Conservation (phyloP, 805 yeast genomes). For the Sugiyamaella floridensis region DNA sequence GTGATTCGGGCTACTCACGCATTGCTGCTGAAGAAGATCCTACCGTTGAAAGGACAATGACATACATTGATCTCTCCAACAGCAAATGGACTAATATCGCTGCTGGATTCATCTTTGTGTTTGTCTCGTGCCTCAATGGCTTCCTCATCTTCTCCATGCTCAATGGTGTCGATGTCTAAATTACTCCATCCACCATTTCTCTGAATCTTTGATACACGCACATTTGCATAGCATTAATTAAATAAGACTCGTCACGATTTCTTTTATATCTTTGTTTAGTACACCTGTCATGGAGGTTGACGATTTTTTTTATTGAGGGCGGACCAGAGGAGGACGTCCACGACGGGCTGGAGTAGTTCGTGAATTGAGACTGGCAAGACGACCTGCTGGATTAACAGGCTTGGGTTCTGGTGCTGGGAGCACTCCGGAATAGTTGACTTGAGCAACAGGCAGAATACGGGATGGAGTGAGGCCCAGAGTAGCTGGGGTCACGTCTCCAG, state of each 20-base stretch:
- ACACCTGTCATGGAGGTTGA: not conserved
- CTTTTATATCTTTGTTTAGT: no score
- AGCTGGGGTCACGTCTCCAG: slow-evolving; percentile 29
- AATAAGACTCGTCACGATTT: not conserved
- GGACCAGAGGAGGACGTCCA: not conserved
- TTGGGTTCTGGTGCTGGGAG: slow-evolving; percentile 45
- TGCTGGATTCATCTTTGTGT: slow-evolving; percentile 61
- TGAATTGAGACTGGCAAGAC: not conserved
- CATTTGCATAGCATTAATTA: not conserved
- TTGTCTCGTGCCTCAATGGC: slow-evolving; percentile 63
- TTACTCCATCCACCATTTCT: not conserved
- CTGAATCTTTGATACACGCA: not conserved
- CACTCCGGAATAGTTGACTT: slow-evolving; percentile 68
- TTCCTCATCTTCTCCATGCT: slow-evolving; percentile 53
- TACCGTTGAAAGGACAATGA: slow-evolving; percentile 26
- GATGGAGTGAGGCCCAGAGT: slow-evolving; percentile 21
- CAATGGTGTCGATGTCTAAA: slow-evolving; percentile 41
- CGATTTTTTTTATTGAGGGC: not conserved
- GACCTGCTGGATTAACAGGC: slow-evolving; percentile 6
- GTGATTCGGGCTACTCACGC: not conserved
- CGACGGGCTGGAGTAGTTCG: slow-evolving; percentile 9
- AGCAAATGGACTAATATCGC: slow-evolving; percentile 45
- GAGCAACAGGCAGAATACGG: slow-evolving; percentile 56
- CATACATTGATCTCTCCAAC: slow-evolving; percentile 61
- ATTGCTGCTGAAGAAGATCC: not conserved